Evolutionary conservation across 2,329 filamentous ascomycete species (phyloP).

Genomic region (Rugonectria rugulosa): DNA sequence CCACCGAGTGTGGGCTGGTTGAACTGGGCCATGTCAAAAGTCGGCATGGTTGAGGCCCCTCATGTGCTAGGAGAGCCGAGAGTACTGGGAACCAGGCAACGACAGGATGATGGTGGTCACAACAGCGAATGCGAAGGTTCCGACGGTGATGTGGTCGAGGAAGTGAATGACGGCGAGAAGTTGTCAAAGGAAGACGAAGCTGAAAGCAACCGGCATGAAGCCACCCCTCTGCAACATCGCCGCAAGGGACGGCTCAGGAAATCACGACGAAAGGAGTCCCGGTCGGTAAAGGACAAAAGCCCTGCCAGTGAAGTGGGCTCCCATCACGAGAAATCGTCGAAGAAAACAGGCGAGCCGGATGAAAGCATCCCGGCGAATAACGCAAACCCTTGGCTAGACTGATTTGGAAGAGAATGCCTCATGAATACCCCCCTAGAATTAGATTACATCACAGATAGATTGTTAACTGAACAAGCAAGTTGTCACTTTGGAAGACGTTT

Average conservation of each 20-base stretch:
- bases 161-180: neutral
- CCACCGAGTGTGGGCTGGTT: slow-evolving; percentile 40
- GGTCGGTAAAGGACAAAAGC: neutral
- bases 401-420: neutral
- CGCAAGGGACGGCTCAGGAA: neutral
- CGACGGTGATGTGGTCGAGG: neutral
- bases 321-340: neutral
- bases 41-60: slow-evolving; percentile 37
- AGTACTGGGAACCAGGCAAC: slow-evolving; percentile 33
- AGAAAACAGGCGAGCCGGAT: neutral
- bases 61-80: slow-evolving; percentile 32
- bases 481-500: too few relatives aligned
- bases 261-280: neutral
- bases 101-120: neutral
- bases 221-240: neutral
- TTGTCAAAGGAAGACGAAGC: neutral
- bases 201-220: neutral
- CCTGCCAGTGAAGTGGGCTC: neutral
- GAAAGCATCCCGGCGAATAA: neutral
- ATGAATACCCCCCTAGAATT: too few relatives aligned
- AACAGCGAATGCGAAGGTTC: slow-evolving; percentile 4
- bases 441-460: too few relatives aligned
- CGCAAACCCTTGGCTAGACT: neutral
- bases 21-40: slow-evolving; percentile 36
- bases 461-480: too few relatives aligned